These are phyloP conservation scores for Fraxinus ornus DNA, from an alignment of 305 asterid genomes.

Conservation along the genomic window DNA sequence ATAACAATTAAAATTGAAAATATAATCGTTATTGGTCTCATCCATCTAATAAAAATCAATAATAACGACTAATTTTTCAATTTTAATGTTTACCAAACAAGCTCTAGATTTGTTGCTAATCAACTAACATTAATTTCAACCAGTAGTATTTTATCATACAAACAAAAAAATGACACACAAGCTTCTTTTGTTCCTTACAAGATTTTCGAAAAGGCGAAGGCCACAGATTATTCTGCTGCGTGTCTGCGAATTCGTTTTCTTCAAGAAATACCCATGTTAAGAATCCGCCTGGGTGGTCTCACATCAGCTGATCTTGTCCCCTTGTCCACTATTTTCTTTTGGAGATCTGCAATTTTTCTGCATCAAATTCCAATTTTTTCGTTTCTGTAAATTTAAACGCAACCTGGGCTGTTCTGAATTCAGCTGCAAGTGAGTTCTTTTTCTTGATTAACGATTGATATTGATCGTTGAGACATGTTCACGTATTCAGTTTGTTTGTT, in stretches of 20 bases:
- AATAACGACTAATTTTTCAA: no score
- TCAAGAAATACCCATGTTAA: constrained; percentile 34
- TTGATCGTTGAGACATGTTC: not conserved
- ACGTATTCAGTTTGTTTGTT: not conserved
- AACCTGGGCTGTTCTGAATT: constrained; percentile 23
- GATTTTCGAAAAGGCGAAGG: constrained; percentile 14
- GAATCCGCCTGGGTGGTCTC: constrained; percentile 39
- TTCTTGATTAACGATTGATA: constrained; percentile 4
- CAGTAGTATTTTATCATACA: not conserved
- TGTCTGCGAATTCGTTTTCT: constrained; percentile 30
- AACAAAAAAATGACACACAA: not conserved
- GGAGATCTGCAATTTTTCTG: constrained; percentile 42
- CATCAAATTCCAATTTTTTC: constrained; percentile 7
- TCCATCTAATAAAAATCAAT: no score
- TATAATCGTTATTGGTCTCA: no score
- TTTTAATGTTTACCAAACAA: no score
- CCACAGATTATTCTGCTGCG: constrained; percentile 36
- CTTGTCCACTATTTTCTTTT: constrained; percentile 16
- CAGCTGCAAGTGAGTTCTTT: constrained; percentile 26
- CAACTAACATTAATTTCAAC: not conserved
- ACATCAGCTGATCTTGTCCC: constrained; percentile 42
- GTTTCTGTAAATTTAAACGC: constrained; percentile 3
- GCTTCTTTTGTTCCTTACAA: not conserved
- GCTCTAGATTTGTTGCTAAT: not conserved
- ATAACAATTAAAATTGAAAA: no score